Evolutionary conservation across 2,329 filamentous ascomycete species (phyloP).

Genomic region (Alternaria arborescens): DNA sequence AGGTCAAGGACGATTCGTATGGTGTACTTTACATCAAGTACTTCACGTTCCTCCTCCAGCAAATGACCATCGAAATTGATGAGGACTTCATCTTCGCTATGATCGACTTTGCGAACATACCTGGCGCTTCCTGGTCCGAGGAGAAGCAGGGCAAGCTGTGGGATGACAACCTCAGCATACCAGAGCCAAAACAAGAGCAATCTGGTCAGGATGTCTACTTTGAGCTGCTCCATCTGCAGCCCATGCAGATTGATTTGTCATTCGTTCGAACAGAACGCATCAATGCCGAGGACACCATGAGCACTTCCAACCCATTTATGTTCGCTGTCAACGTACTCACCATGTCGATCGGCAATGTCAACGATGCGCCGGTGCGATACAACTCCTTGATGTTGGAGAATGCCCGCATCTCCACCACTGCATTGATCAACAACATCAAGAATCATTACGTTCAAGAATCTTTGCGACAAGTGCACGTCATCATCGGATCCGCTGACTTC

Average conservation of each 20-base stretch:
- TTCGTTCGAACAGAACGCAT: conserved; percentile 97
- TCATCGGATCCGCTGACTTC: conserved; percentile 96
- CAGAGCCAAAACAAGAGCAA: conserved; percentile 85
- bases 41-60: conserved; percentile 88
- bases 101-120: conserved; percentile 92
- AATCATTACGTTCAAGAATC: conserved; percentile 98
- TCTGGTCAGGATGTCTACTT: conserved; percentile 96
- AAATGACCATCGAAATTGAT: conserved; percentile 97
- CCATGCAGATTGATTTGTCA: conserved; percentile 96
- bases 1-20: conserved; percentile 98
- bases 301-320: conserved; percentile 90
- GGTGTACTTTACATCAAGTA: conserved; percentile 99
- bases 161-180: conserved; percentile 88
- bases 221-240: conserved; percentile 94
- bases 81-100: conserved; percentile 98
- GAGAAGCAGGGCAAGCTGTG: conserved; percentile 85
- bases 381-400: conserved; percentile 96
- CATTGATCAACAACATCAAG: conserved; percentile 84
- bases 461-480: conserved; percentile 94
- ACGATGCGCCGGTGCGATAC: conserved; percentile 92
- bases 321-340: conserved; percentile 98
- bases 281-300: conserved; percentile 94
- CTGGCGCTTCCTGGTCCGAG: conserved; percentile 86
- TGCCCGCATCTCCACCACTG: conserved; percentile 84
- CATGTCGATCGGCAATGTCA: conserved; percentile 99